phyloP scores from a whole-genome alignment of 2,329 filamentous ascomycete species.

The Trichoderma sp. region DNA sequence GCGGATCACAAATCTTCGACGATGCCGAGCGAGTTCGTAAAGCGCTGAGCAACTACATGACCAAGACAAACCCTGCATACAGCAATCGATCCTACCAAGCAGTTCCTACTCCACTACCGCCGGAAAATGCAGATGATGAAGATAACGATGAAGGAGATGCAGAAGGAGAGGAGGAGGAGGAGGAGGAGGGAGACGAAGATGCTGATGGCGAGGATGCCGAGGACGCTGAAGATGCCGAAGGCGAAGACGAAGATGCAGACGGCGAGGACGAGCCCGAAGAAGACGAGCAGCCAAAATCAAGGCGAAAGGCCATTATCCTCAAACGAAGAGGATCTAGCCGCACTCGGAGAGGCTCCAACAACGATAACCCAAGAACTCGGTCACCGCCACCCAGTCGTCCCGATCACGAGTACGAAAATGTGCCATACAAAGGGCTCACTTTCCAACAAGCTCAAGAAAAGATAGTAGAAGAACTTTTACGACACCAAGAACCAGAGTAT shows the following conservation, averaged over 20 bases:
- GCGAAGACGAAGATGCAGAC: conserved; percentile 36
- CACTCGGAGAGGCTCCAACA: conserved; percentile 41
- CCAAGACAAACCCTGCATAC: conserved; percentile 83
- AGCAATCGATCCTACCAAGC: conserved; percentile 68
- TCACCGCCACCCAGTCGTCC: conserved; percentile 48
- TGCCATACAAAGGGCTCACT: conserved; percentile 69
- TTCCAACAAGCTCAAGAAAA: conserved; percentile 89
- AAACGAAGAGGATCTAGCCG: conserved; percentile 45
- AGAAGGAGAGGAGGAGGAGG: conserved; percentile 35
- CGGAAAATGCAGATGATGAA: conserved; percentile 39
- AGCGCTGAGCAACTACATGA: conserved; percentile 85
- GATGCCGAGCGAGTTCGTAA: conserved; percentile 88
- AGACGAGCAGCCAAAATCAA: conserved; percentile 39
- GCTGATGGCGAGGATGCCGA: conserved; percentile 42
- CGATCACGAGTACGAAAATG: conserved; percentile 58
- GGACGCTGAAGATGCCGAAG: conserved; percentile 37
- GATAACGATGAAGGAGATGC: conserved; percentile 39
- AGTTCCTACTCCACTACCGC: conserved; percentile 71
- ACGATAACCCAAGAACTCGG: conserved; percentile 43
- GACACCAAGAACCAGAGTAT: conserved; percentile 68
- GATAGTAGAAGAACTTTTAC: conserved; percentile 75
- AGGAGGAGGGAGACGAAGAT: conserved; percentile 40
- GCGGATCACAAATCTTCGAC: conserved; percentile 72
- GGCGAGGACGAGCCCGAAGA: conserved; percentile 38
- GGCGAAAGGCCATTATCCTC: conserved; percentile 46